Base-by-base conservation (phyloP, 345 rosid species). In the Eucalyptus polyanthemos region DNA sequence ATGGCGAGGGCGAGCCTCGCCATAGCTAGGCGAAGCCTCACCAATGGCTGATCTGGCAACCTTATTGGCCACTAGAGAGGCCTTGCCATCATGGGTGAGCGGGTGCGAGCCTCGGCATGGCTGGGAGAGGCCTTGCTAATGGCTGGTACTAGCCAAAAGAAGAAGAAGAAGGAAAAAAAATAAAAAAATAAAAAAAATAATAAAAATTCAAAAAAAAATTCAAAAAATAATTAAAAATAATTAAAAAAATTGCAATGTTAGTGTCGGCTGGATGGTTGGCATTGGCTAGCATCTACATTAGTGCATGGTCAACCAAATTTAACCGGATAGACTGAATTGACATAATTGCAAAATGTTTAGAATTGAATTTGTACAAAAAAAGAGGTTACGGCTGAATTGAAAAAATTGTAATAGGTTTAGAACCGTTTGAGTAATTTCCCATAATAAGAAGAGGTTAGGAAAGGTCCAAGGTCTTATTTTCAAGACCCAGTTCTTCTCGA, bases 291-390 rank as follows among this genome's bases (percentile, higher is more conserved):
- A 19, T 53, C 58, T 53, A 53, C 10, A 2, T 19, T 53, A 19
- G 5, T 53, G 24, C 0, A 2, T 0, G 0, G 0, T 19, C 0
- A 0, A 1, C 11, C 58, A 53, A 53, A 53, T 53, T 53, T 53
- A 1, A 2, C 0, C 0, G 0, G 10, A 19, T 53, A 2, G 1
- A 53, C 0, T 19, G 5, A 53, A 53, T 53, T 19, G 0, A 3
- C 1, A 53, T 19, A 53, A 53, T 53, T 53, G 5, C 10, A 53
- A 53, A 53, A 7, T 0, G 56, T 53, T 53, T 19, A 3, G 0
- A 1, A 53, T 8, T 53, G 4, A 19, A 53, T 53, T 53, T 19
- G 5, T 53, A 1, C 8, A 53, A 53, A 7, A 3, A 53, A 53
- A 53, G 2, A 19, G 1, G 5, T 19, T 53, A 3, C 2, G 4